Percentiles rank a stretch among this genome's conserved stretches.
Evolutionary conservation across 2,329 filamentous ascomycete species (phyloP).

Genomic region (Colletotrichum endophyticum): DNA sequence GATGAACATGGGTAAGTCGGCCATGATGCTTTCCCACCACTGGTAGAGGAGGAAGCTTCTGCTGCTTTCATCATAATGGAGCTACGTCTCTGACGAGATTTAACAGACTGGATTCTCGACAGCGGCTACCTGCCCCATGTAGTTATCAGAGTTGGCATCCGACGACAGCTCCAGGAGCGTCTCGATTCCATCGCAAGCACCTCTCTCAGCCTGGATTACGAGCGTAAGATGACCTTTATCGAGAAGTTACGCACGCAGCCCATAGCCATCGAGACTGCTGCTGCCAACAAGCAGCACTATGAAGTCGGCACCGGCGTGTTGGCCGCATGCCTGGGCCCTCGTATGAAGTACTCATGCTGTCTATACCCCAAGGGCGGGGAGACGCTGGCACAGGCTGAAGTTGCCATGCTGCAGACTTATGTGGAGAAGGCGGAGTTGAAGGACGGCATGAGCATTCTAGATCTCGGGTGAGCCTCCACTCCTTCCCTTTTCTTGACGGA

Average conservation of each 20-base stretch:
- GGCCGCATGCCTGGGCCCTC: constrained; percentile 63
- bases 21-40: not conserved
- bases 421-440: constrained; percentile 62
- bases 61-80: not conserved
- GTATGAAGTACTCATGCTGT: constrained; percentile 77
- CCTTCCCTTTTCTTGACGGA: not conserved
- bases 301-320: constrained; percentile 73
- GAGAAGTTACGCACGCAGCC: constrained; percentile 61
- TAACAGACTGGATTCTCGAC: constrained; percentile 64
- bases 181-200: constrained; percentile 58
- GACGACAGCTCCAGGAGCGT: constrained; percentile 68
- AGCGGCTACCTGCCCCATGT: constrained; percentile 67
- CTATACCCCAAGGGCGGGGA: constrained; percentile 67
- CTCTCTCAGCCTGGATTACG: constrained; percentile 56
- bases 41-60: not conserved
- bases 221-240: constrained; percentile 69
- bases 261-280: constrained; percentile 71
- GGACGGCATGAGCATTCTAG: constrained; percentile 66
- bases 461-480: constrained; percentile 56
- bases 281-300: constrained; percentile 74
- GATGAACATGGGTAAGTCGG: constrained; percentile 16
- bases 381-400: constrained; percentile 70
- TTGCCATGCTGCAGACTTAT: constrained; percentile 69
- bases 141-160: constrained; percentile 69
- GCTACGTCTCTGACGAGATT: not conserved